Percentiles rank a stretch among this genome's conserved stretches.
phyloP scores from a whole-genome alignment of 164 flowering plant species.

The Cinnamomum micranthum region DNA sequence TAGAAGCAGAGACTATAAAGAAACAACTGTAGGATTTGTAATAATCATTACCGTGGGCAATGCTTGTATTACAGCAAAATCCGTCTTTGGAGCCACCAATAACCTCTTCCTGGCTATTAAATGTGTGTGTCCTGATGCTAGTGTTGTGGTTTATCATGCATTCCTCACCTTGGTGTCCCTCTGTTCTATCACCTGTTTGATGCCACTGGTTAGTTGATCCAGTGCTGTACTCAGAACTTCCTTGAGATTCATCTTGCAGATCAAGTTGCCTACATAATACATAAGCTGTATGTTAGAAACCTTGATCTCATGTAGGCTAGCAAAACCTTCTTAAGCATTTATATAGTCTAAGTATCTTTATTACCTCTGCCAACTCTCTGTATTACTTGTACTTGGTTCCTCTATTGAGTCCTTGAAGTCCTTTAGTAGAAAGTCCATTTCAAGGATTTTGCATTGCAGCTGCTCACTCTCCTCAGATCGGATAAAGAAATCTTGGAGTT shows the following conservation, averaged over 20 bases:
- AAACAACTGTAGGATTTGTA: background rate
- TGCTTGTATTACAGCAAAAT: slow-evolving; percentile 9
- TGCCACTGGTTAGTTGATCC: slow-evolving; percentile 59
- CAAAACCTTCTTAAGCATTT: background rate
- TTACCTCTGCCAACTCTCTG: slow-evolving; percentile 65
- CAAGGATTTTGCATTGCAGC: slow-evolving; percentile 29
- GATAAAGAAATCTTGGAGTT: slow-evolving; percentile 72
- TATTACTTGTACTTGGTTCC: slow-evolving; percentile 49
- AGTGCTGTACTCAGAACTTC: slow-evolving; percentile 80
- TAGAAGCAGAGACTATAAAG: too few species aligned
- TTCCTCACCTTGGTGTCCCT: slow-evolving; percentile 38
- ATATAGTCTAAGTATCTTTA: background rate
- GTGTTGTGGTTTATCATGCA: slow-evolving; percentile 30
- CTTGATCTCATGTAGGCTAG: background rate
- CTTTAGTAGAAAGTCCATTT: slow-evolving; percentile 53
- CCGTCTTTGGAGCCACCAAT: slow-evolving; percentile 11
- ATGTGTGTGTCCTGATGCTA: slow-evolving; percentile 14
- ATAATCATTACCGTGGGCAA: slow-evolving; percentile 32
- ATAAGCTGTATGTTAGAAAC: background rate
- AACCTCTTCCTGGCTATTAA: slow-evolving; percentile 19
- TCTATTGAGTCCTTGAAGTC: slow-evolving; percentile 58
- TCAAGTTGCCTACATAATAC: slow-evolving; percentile 58
- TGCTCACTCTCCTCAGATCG: slow-evolving; percentile 52
- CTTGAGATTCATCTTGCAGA: slow-evolving; percentile 64
- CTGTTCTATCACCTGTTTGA: slow-evolving; percentile 36